Conservation (phyloP, 768 basidiomycete genomes). For the Mycena galericulata region DNA sequence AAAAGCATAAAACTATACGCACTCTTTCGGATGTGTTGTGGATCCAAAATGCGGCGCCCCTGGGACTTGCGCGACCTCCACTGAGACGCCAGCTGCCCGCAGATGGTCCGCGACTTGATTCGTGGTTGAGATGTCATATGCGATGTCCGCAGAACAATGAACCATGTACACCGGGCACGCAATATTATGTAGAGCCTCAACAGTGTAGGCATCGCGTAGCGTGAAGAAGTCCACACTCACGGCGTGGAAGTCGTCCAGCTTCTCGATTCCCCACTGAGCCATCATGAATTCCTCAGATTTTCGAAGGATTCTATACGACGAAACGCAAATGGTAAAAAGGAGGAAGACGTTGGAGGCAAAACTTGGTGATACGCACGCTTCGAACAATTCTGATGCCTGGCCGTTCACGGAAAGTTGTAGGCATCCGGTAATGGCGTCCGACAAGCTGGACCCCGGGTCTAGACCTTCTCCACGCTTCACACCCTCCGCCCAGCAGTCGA, state of each 20-base stretch:
- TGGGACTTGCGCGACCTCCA: slow-evolving; percentile 14
- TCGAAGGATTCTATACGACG: slow-evolving; percentile 16
- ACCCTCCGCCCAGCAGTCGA: slow-evolving; percentile 34
- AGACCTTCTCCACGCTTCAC: not conserved
- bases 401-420: slow-evolving; percentile 13
- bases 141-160: slow-evolving; percentile 39
- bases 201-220: slow-evolving; percentile 23
- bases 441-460: slow-evolving; percentile 5
- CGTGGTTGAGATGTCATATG: slow-evolving; percentile 22
- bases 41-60: slow-evolving; percentile 33
- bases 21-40: slow-evolving; percentile 26
- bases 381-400: too few relatives aligned
- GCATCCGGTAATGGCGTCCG: slow-evolving; percentile 21
- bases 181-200: slow-evolving; percentile 16
- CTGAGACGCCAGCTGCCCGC: slow-evolving; percentile 22
- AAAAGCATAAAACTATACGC: not conserved
- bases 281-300: not conserved
- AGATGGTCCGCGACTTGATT: slow-evolving; percentile 21
- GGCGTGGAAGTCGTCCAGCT: slow-evolving; percentile 22
- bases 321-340: not conserved
- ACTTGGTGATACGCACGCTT: too few relatives aligned
- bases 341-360: too few relatives aligned
- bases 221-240: slow-evolving; percentile 34
- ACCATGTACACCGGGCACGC: slow-evolving; percentile 30
- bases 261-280: slow-evolving; percentile 18